phyloP scores from a whole-genome alignment of 352 stramenopile species.

The Phytopythium oedochilum region DNA sequence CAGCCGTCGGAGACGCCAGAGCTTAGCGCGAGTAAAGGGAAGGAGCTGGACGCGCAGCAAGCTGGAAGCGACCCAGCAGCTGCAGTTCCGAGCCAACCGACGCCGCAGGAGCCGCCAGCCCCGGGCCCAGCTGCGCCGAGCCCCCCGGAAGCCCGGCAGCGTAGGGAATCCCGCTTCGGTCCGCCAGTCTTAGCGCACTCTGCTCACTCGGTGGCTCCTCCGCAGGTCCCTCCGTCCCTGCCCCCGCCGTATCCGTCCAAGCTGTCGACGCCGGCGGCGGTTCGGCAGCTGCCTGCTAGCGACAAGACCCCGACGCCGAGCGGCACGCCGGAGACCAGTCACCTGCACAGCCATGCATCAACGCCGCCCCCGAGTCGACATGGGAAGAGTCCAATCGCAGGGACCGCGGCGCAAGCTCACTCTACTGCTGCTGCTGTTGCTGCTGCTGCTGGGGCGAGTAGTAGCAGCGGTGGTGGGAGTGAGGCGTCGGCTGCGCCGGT shows the following conservation, averaged over 20 bases:
- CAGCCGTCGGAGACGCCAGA: background rate
- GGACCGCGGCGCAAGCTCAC: background rate
- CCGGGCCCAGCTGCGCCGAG: background rate
- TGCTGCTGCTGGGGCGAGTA: too few relatives aligned
- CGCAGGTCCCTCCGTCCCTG: background rate
- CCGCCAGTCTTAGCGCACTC: background rate
- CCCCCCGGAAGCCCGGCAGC: background rate
- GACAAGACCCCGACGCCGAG: background rate
- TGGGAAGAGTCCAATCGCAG: background rate
- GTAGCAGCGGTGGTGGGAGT: background rate
- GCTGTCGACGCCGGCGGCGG: background rate
- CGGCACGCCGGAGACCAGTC: background rate
- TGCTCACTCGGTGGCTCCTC: background rate
- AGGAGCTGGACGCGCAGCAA: background rate
- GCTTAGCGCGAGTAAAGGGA: background rate
- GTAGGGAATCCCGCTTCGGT: background rate
- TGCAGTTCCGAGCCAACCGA: background rate
- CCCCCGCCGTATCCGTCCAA: background rate
- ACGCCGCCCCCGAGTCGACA: background rate
- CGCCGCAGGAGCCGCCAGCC: too few relatives aligned
- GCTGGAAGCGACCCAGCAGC: background rate
- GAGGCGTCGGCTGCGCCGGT: slow-evolving; percentile 2
- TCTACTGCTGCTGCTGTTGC: background rate
- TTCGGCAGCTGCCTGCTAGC: background rate
- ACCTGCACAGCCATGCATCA: background rate